Percentiles rank a stretch among this genome's conserved stretches.
phyloP scores from a whole-genome alignment of 2,329 filamentous ascomycete genomes.

The Fonsecaea pugnacius region DNA sequence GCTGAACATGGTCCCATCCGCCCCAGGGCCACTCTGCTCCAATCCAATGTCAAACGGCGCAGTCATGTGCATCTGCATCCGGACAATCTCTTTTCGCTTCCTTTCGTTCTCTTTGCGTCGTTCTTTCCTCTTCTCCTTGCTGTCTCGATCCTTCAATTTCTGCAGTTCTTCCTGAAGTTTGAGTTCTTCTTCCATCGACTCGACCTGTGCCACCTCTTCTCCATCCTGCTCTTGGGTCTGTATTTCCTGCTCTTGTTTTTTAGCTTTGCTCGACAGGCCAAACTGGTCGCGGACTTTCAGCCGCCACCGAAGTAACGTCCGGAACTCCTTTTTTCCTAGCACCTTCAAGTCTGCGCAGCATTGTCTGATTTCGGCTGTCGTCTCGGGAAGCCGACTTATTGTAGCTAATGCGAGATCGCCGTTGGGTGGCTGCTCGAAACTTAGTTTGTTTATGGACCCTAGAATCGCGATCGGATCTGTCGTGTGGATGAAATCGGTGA shows the following conservation, averaged over 20 bases:
- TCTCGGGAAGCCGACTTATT: slow-evolving; percentile 82
- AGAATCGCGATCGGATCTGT: slow-evolving; percentile 91
- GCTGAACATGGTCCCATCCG: slow-evolving; percentile 82
- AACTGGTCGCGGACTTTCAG: slow-evolving; percentile 88
- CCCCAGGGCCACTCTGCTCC: slow-evolving; percentile 78
- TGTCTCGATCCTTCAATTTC: slow-evolving; percentile 77
- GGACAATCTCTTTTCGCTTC: slow-evolving; percentile 91
- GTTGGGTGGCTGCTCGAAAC: slow-evolving; percentile 77
- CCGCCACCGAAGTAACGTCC: slow-evolving; percentile 84
- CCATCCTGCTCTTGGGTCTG: slow-evolving; percentile 52
- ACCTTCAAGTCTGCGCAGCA: slow-evolving; percentile 87
- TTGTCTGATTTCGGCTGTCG: slow-evolving; percentile 76
- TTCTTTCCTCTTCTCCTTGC: slow-evolving; percentile 77
- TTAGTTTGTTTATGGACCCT: slow-evolving; percentile 80
- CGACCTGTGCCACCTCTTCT: slow-evolving; percentile 80
- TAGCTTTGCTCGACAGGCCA: slow-evolving; percentile 63
- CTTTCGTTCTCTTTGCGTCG: slow-evolving; percentile 86
- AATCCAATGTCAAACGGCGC: slow-evolving; percentile 94
- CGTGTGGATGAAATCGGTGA: slow-evolving; percentile 92
- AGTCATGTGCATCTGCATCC: slow-evolving; percentile 97
- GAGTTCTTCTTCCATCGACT: slow-evolving; percentile 92
- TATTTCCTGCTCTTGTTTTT: slow-evolving; percentile 45
- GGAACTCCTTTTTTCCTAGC: slow-evolving; percentile 91
- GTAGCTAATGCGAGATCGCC: slow-evolving; percentile 86
- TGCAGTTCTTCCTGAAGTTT: slow-evolving; percentile 87